Evolutionary conservation across 208 protist genomes (phyloP).

Genomic region (Leishmania mexicana): DNA sequence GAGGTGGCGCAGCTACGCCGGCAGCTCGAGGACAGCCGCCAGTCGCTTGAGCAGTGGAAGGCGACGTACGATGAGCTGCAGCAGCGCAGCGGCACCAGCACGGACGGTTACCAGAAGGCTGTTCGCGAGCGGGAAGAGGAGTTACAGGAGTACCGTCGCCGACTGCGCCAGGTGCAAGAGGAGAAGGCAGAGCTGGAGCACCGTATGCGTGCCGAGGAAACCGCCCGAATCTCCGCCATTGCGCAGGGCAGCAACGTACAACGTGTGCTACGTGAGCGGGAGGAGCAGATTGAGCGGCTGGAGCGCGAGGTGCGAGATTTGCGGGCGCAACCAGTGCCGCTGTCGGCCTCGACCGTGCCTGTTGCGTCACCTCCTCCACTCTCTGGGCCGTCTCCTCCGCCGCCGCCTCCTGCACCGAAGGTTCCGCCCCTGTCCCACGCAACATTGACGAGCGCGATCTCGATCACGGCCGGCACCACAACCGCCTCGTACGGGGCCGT

Average conservation of each 20-base stretch:
- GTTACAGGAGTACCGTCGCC: slow-evolving; percentile 33
- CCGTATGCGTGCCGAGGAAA: slow-evolving; percentile 39
- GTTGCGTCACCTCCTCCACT: background rate
- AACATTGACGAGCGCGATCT: background rate
- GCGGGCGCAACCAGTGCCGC: slow-evolving; percentile 15
- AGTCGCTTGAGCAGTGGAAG: slow-evolving; percentile 56
- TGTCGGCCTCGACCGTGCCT: background rate
- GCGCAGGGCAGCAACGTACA: slow-evolving; percentile 41
- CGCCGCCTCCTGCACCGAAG: background rate
- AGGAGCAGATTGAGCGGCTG: slow-evolving; percentile 45
- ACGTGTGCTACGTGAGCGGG: slow-evolving; percentile 41
- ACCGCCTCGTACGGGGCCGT: background rate
- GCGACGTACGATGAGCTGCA: slow-evolving; percentile 51
- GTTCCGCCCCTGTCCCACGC: background rate
- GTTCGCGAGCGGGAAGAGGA: slow-evolving; percentile 61
- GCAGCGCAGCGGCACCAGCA: slow-evolving; percentile 34
- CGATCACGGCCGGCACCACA: background rate
- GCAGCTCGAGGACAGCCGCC: slow-evolving; percentile 46
- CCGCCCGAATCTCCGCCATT: slow-evolving; percentile 25
- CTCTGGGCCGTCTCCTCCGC: background rate
- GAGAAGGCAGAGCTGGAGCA: slow-evolving; percentile 50
- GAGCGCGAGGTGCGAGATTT: slow-evolving; percentile 49
- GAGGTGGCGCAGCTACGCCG: slow-evolving; percentile 48
- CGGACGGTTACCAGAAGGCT: slow-evolving; percentile 41
- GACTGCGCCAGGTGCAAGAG: slow-evolving; percentile 33